Conservation (phyloP, 2,329 filamentous ascomycete genomes). For the Aspergillus uvarum region DNA sequence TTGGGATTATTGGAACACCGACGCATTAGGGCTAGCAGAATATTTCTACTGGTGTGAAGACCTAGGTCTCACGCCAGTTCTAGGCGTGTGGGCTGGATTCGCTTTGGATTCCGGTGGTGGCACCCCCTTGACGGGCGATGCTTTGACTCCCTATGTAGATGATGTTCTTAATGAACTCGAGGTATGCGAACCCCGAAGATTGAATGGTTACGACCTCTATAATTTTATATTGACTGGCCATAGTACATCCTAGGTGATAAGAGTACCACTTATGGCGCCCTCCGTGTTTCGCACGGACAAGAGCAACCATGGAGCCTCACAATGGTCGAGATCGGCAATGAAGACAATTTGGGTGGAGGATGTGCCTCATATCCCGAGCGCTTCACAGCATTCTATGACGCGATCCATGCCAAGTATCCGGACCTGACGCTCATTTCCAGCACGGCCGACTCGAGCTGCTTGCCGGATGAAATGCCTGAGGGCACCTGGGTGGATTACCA, state of each 20-base stretch:
- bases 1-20: background rate
- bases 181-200: no score
- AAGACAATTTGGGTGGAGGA: conserved; percentile 60
- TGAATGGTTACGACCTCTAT: no score
- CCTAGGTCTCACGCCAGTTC: conserved; percentile 44
- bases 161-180: conserved; percentile 26
- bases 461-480: conserved; percentile 24
- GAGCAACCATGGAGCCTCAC: conserved; percentile 60
- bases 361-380: conserved; percentile 54
- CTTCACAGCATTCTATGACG: conserved; percentile 60
- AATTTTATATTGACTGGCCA: no score
- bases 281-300: conserved; percentile 60
- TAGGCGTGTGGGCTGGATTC: conserved; percentile 48
- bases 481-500: conserved; percentile 52
- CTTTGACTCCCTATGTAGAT: conserved; percentile 33
- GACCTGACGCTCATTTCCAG: conserved; percentile 53
- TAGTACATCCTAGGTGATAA: no score
- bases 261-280: no score
- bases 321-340: conserved; percentile 67
- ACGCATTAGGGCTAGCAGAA: conserved; percentile 43
- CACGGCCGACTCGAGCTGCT: conserved; percentile 23
- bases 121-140: conserved; percentile 34
- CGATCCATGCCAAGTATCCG: conserved; percentile 57
- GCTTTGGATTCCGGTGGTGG: conserved; percentile 40
- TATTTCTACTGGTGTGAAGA: conserved; percentile 52